Conservation (phyloP, 208 protist species). For the Trypanosoma rangeli region DNA sequence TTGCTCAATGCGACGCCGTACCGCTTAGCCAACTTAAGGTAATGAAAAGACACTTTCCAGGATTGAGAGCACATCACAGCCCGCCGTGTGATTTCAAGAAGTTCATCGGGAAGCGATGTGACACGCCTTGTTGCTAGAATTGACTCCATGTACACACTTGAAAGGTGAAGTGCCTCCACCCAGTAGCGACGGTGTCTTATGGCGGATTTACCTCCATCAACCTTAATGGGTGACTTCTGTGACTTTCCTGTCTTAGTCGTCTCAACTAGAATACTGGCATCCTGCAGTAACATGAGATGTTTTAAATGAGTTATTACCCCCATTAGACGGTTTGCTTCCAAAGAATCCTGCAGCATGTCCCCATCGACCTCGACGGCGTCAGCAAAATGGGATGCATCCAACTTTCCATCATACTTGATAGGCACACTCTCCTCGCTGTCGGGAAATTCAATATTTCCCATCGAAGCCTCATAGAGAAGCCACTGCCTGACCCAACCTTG, state of each 20-base stretch:
- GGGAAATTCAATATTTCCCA: slow-evolving; percentile 76
- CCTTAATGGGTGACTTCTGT: not conserved
- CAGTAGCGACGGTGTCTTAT: slow-evolving; percentile 17
- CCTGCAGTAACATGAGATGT: slow-evolving; percentile 41
- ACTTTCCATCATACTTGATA: not conserved
- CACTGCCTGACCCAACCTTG: slow-evolving; percentile 82
- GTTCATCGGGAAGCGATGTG: slow-evolving; percentile 14
- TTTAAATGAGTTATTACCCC: slow-evolving; percentile 31
- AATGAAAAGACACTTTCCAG: slow-evolving; percentile 34
- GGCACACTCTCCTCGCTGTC: slow-evolving; percentile 23
- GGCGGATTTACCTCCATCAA: not conserved
- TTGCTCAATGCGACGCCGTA: not conserved
- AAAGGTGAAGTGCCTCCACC: slow-evolving; percentile 29
- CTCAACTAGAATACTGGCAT: slow-evolving; percentile 6
- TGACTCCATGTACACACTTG: slow-evolving; percentile 5
- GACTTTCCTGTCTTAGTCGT: not conserved
- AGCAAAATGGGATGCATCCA: not conserved
- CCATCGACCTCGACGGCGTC: not conserved
- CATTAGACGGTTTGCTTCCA: slow-evolving; percentile 21
- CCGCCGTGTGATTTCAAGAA: slow-evolving; percentile 16
- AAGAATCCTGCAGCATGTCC: slow-evolving; percentile 1
- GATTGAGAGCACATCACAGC: slow-evolving; percentile 27
- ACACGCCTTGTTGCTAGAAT: not conserved
- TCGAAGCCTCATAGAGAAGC: slow-evolving; percentile 85
- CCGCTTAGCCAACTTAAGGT: slow-evolving; percentile 11